Conservation (phyloP, 2,329 filamentous ascomycete species). For the Pseudopyrenochaeta lycopersici region DNA sequence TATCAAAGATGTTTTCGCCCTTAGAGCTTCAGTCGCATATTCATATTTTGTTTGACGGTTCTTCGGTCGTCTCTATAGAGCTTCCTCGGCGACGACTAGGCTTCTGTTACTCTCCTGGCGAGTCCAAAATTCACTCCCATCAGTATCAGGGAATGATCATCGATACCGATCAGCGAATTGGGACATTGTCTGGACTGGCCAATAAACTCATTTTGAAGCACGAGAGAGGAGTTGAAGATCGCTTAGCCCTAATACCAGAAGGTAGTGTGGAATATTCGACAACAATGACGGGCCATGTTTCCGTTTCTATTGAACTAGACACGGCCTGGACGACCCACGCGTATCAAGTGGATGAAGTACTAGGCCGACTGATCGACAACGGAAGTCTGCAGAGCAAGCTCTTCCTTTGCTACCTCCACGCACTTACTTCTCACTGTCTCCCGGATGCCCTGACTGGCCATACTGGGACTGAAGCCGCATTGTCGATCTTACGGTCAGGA, state of each 20-base stretch:
- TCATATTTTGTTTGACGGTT: constrained; percentile 22
- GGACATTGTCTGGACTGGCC: constrained; percentile 32
- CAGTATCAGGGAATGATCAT: constrained; percentile 38
- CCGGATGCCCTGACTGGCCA: constrained; percentile 58
- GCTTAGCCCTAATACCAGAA: constrained; percentile 50
- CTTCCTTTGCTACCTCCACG: constrained; percentile 62
- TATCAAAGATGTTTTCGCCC: constrained; percentile 23
- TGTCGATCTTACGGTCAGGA: constrained; percentile 60
- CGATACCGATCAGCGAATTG: constrained; percentile 32
- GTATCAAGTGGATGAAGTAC: constrained; percentile 59
- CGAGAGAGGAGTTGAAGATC: constrained; percentile 19
- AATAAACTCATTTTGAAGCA: constrained; percentile 32
- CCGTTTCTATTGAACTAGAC: constrained; percentile 21
- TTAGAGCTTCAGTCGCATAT: constrained; percentile 26
- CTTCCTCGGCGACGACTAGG: constrained; percentile 19
- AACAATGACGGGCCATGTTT: constrained; percentile 6
- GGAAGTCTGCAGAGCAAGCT: constrained; percentile 63
- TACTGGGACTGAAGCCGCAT: constrained; percentile 65
- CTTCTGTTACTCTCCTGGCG: constrained; percentile 12
- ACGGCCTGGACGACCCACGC: constrained; percentile 44
- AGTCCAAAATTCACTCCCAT: constrained; percentile 21
- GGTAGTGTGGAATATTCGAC: constrained; percentile 13
- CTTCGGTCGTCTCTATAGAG: constrained; percentile 19
- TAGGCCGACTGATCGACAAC: constrained; percentile 63
- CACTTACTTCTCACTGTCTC: constrained; percentile 62